A percentile compares a stretch with the other conserved stretches of the same genome.
Conservation (phyloP, 2,329 filamentous ascomycete species). For the Pyrenochaeta sp. region DNA sequence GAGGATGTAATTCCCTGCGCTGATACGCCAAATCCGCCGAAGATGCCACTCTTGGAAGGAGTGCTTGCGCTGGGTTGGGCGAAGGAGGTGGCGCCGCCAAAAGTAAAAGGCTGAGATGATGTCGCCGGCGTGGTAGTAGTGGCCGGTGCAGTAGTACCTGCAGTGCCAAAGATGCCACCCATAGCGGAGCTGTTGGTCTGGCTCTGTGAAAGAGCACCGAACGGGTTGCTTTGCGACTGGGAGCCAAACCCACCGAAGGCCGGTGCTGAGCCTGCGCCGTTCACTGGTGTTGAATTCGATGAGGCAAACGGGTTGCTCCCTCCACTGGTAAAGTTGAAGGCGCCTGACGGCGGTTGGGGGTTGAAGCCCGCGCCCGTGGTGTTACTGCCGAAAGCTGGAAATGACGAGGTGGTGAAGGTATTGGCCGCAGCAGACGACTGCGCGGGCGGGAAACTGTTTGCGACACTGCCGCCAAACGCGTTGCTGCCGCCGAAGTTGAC, state of each 20-base stretch:
- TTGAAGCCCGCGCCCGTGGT: constrained; percentile 30
- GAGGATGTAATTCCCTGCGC: constrained; percentile 18
- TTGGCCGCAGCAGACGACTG: constrained; percentile 33
- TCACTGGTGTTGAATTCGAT: constrained; percentile 25
- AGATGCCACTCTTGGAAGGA: constrained; percentile 20
- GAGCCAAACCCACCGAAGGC: constrained; percentile 30
- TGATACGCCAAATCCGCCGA: constrained; percentile 19
- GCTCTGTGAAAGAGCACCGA: constrained; percentile 27
- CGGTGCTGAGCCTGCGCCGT: constrained; percentile 23
- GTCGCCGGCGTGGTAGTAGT: constrained; percentile 19
- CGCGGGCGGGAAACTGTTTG: constrained; percentile 43
- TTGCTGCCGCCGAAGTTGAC: constrained; percentile 18
- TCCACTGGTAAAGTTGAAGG: constrained; percentile 38
- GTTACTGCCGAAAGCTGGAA: constrained; percentile 39
- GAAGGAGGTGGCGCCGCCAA: constrained; percentile 20
- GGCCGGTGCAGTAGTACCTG: constrained; percentile 18
- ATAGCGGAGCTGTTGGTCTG: constrained; percentile 19
- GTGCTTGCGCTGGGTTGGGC: constrained; percentile 19
- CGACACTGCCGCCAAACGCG: constrained; percentile 27
- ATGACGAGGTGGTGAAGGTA: constrained; percentile 38
- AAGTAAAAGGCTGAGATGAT: constrained; percentile 24
- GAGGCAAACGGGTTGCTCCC: constrained; percentile 32
- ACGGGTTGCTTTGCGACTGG: constrained; percentile 27
- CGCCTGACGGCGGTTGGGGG: constrained; percentile 28
- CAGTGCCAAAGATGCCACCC: constrained; percentile 19